Evolutionary conservation across 108 stramenopile species (phyloP).

Genomic region (Cyclotella atomus): DNA sequence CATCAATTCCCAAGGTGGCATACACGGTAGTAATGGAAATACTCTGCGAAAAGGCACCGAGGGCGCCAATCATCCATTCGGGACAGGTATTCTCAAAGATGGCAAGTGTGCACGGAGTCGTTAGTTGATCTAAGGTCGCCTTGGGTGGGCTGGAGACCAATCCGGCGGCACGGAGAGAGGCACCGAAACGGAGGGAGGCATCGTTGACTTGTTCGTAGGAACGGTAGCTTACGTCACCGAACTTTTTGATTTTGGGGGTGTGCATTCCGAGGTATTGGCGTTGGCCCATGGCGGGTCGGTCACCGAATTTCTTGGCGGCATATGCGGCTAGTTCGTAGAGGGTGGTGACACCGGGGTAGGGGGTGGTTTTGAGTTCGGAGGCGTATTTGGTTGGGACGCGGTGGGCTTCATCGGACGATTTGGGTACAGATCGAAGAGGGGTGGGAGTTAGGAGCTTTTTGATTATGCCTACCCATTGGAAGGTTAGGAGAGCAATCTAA

Average conservation of each 20-base stretch:
- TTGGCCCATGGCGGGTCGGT: constrained; percentile 64
- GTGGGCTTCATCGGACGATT: constrained; percentile 67
- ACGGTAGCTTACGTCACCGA: constrained; percentile 64
- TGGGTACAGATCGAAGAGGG: constrained; percentile 71
- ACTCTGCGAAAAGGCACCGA: constrained; percentile 83
- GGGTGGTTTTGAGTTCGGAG: constrained; percentile 51
- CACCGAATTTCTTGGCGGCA: constrained; percentile 55
- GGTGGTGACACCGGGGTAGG: constrained; percentile 66
- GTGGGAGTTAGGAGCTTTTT: constrained; percentile 57
- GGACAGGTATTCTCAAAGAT: constrained; percentile 93
- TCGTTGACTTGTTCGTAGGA: constrained; percentile 80
- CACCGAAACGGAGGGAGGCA: constrained; percentile 77
- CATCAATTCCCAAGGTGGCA: constrained; percentile 91
- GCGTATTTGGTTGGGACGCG: constrained; percentile 64
- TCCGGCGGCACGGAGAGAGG: constrained; percentile 71
- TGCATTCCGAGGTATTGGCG: constrained; percentile 81
- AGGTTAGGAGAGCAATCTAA: constrained; percentile 73
- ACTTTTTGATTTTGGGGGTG: constrained; percentile 70
- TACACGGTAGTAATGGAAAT: constrained; percentile 90
- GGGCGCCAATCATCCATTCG: constrained; percentile 88
- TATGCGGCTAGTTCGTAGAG: constrained; percentile 65
- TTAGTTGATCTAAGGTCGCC: constrained; percentile 76
- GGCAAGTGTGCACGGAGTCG: constrained; percentile 81
- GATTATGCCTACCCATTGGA: constrained; percentile 79
- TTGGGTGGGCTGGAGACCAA: constrained; percentile 64